Percentiles rank a stretch among this genome's conserved stretches.
phyloP scores from a whole-genome alignment of 108 stramenopile genomes.

The Stephanodiscus minutulus region DNA sequence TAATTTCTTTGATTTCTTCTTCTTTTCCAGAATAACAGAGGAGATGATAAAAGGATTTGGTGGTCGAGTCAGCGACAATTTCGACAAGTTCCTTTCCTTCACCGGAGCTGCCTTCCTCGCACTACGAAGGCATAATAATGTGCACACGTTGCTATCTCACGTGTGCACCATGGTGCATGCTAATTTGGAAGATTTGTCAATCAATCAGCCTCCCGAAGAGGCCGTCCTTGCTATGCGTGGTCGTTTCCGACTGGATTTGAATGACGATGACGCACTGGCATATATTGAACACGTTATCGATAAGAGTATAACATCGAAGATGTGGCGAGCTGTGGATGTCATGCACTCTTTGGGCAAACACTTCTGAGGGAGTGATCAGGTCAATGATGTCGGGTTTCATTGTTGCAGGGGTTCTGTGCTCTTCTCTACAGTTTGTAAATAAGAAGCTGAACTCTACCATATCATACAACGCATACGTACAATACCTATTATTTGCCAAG shows the following conservation, averaged over 20 bases:
- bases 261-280: constrained; percentile 70
- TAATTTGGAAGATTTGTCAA: constrained; percentile 58
- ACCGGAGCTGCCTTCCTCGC: constrained; percentile 82
- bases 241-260: constrained; percentile 71
- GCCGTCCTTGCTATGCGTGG: constrained; percentile 69
- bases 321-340: constrained; percentile 90
- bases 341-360: constrained; percentile 80
- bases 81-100: constrained; percentile 75
- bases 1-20: not conserved
- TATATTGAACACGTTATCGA: constrained; percentile 85
- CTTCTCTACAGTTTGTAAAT: no score
- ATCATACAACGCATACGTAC: no score
- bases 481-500: no score
- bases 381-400: no score
- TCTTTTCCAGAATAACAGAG: constrained; percentile 64
- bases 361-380: no score
- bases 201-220: constrained; percentile 60
- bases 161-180: constrained; percentile 64
- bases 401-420: no score
- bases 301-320: constrained; percentile 67
- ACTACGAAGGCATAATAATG: constrained; percentile 74
- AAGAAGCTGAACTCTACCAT: no score
- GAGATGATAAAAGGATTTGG: constrained; percentile 89
- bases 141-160: constrained; percentile 71
- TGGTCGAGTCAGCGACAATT: constrained; percentile 84